Conservation (phyloP, 495 filamentous ascomycete species). For the Hypoxylon crocopeplum region DNA sequence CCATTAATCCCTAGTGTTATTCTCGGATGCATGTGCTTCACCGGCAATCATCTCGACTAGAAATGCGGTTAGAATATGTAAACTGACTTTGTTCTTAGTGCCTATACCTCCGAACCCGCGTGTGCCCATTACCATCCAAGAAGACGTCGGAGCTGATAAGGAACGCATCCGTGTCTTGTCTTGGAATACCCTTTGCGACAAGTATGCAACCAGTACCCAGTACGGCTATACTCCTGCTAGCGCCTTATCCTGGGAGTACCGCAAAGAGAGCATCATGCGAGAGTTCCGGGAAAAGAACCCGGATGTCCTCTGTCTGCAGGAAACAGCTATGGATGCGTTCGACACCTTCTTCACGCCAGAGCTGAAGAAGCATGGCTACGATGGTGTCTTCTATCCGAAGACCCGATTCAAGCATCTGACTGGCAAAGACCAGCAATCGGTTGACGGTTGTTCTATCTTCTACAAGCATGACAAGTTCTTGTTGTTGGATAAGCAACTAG, state of each 20-base stretch:
- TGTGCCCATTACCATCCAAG: conserved; percentile 54
- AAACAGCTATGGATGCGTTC: conserved; percentile 88
- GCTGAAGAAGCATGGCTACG: conserved; percentile 85
- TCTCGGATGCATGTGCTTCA: background rate
- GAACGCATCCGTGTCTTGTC: conserved; percentile 78
- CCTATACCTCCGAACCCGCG: conserved; percentile 69
- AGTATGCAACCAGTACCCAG: conserved; percentile 78
- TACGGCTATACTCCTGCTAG: conserved; percentile 88
- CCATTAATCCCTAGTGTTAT: background rate
- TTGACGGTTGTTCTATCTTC: conserved; percentile 96
- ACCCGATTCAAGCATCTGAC: conserved; percentile 87
- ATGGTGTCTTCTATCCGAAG: conserved; percentile 89
- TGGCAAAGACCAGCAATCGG: conserved; percentile 80
- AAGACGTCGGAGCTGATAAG: conserved; percentile 53
- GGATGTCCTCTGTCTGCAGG: conserved; percentile 91
- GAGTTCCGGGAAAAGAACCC: conserved; percentile 82
- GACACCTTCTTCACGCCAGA: conserved; percentile 85
- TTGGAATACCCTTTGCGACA: conserved; percentile 95
- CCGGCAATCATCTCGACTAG: background rate
- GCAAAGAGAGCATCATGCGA: conserved; percentile 77
- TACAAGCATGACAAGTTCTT: conserved; percentile 93
- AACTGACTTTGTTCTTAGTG: conserved; percentile 51
- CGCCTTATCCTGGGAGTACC: conserved; percentile 83
- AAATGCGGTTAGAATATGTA: background rate
- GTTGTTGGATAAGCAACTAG: conserved; percentile 86